phyloP scores from a whole-genome alignment of 179 eudicot genomes.

The Silene coronaria region DNA sequence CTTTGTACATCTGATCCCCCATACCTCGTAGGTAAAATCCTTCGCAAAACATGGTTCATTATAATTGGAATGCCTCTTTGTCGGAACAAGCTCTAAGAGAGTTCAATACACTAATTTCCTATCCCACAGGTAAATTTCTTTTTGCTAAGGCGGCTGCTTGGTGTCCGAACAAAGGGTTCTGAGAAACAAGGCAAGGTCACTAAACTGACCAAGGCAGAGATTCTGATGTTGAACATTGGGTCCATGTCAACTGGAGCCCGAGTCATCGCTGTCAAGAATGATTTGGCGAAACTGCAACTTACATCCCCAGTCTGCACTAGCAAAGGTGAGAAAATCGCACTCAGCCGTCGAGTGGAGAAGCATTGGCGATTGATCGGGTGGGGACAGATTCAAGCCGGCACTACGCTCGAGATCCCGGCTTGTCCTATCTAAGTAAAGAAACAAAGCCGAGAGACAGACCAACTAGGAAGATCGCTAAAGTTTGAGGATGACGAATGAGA shows the following conservation, averaged over 20 bases:
- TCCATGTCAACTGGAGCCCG: constrained; percentile 96
- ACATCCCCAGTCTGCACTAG: constrained; percentile 96
- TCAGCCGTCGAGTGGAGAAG: constrained; percentile 86
- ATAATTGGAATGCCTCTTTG: no score
- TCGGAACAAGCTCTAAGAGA: no score
- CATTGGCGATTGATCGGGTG: constrained; percentile 96
- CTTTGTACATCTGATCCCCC: no score
- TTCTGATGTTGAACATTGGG: constrained; percentile 86
- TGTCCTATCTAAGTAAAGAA: constrained; percentile 53
- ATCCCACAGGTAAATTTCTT: constrained; percentile 78
- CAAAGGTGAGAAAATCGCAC: constrained; percentile 81
- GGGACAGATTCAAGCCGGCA: constrained; percentile 93
- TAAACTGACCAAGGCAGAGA: constrained; percentile 74
- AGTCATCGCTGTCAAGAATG: constrained; percentile 78
- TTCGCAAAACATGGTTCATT: no score
- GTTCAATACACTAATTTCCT: no score
- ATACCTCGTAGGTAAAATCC: no score
- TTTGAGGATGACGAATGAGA: constrained; percentile 28
- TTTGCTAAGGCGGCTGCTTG: constrained; percentile 70
- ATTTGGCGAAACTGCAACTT: constrained; percentile 75
- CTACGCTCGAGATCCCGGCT: constrained; percentile 75
- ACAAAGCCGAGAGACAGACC: neutral
- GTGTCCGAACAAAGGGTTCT: constrained; percentile 84
- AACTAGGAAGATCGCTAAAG: neutral
- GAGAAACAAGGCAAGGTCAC: constrained; percentile 87